phyloP scores from a whole-genome alignment of 2,329 filamentous ascomycete genomes.

The Metarhizium album region DNA sequence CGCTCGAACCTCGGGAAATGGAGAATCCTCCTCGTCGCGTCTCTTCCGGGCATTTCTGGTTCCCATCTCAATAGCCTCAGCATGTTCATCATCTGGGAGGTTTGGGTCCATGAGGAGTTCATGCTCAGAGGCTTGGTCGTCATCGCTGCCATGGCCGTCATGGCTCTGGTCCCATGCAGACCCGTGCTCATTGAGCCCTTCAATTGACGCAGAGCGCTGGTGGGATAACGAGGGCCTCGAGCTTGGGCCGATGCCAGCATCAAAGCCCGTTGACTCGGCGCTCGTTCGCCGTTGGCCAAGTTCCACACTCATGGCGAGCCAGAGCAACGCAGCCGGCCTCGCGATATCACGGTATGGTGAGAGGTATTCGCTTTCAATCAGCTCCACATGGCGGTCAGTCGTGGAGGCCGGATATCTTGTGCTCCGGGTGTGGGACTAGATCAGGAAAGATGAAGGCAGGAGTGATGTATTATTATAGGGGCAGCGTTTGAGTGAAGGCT shows the following conservation, averaged over 20 bases:
- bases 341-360: background rate
- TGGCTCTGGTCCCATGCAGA: slow-evolving; percentile 30
- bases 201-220: slow-evolving; percentile 13
- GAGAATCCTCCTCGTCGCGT: slow-evolving; percentile 45
- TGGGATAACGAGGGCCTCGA: slow-evolving; percentile 17
- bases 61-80: slow-evolving; percentile 17
- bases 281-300: background rate
- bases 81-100: slow-evolving; percentile 31
- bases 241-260: slow-evolving; percentile 11
- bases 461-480: too few species aligned
- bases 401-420: background rate
- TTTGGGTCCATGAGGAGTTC: slow-evolving; percentile 47
- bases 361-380: background rate
- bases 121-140: slow-evolving; percentile 39
- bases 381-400: background rate
- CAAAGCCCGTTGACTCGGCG: slow-evolving; percentile 15
- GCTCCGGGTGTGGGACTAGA: background rate
- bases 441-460: background rate
- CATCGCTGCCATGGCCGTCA: slow-evolving; percentile 25
- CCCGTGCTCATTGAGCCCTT: slow-evolving; percentile 21
- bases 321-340: background rate
- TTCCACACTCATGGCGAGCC: slow-evolving; percentile 1
- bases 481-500: too few species aligned
- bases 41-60: slow-evolving; percentile 18
- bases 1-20: slow-evolving; percentile 55